Conservation (phyloP, 176 grass and related monocot genomes). For the Carex pumila region DNA sequence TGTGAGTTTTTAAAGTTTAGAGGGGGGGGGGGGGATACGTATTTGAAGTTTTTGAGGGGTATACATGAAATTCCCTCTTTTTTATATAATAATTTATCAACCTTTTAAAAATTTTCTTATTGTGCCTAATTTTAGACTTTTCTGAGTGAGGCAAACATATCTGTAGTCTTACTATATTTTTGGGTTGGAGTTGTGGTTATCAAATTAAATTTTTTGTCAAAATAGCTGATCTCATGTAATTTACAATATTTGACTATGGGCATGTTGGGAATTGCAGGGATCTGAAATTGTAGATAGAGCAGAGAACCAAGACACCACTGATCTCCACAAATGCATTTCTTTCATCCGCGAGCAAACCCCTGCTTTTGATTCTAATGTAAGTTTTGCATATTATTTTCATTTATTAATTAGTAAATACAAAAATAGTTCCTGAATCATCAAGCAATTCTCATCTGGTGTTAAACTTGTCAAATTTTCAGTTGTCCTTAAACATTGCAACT, state of each 20-base stretch:
- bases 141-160: background rate
- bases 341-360: constrained; percentile 33
- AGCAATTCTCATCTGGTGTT: background rate
- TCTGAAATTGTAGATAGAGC: constrained; percentile 58
- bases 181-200: background rate
- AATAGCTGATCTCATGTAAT: background rate
- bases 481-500: background rate
- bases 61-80: too few relatives aligned
- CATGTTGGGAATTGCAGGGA: constrained; percentile 35
- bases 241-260: background rate
- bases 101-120: background rate
- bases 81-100: too few relatives aligned
- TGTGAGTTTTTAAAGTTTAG: too few relatives aligned
- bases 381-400: background rate
- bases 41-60: too few relatives aligned
- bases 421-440: background rate
- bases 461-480: background rate
- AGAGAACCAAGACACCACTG: constrained; percentile 68
- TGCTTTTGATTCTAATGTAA: constrained; percentile 43
- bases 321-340: constrained; percentile 71
- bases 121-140: background rate
- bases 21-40: too few relatives aligned
- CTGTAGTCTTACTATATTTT: background rate
- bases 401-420: background rate
- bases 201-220: background rate